phyloP scores from a whole-genome alignment of 1,284 basidiomycete species.

The Salmacisia buchloeana region DNA sequence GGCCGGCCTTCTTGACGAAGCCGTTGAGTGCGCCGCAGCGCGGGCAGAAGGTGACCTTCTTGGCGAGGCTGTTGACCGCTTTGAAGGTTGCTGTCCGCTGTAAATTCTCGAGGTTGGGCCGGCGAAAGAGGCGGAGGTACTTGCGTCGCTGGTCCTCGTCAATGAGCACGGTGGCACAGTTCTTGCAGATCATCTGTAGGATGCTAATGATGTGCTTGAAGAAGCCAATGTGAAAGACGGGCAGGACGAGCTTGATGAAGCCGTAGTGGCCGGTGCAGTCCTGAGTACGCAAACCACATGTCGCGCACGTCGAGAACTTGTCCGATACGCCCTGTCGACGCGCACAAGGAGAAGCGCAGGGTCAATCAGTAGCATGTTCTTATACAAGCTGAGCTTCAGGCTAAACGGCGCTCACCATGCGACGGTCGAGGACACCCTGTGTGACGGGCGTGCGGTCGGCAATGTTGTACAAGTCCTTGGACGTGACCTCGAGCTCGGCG shows the following conservation, averaged over 20 bases:
- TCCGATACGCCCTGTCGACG: conserved; percentile 78
- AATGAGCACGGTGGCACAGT: conserved; percentile 88
- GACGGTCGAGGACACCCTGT: conserved; percentile 46
- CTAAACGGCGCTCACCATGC: conserved; percentile 33
- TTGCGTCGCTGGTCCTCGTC: conserved; percentile 77
- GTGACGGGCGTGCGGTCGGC: conserved; percentile 37
- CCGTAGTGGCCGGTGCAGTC: conserved; percentile 98
- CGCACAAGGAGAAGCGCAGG: not conserved
- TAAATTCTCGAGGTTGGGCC: conserved; percentile 85
- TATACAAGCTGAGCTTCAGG: too few species aligned
- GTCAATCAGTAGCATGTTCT: not conserved
- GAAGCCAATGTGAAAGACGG: conserved; percentile 94
- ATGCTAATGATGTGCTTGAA: conserved; percentile 92
- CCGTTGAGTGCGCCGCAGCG: conserved; percentile 92
- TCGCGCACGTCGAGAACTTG: conserved; percentile 86
- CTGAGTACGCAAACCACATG: conserved; percentile 83
- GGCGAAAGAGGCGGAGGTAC: conserved; percentile 82
- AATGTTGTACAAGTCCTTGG: conserved; percentile 44
- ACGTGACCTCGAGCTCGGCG: conserved; percentile 47
- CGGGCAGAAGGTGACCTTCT: conserved; percentile 86
- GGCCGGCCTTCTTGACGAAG: conserved; percentile 90
- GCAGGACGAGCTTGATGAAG: conserved; percentile 66
- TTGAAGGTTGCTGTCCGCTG: conserved; percentile 80
- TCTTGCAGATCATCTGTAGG: conserved; percentile 70
- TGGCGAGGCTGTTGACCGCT: conserved; percentile 78